Conservation (phyloP, 2,329 filamentous ascomycete genomes). For the Coniella lustricola region DNA sequence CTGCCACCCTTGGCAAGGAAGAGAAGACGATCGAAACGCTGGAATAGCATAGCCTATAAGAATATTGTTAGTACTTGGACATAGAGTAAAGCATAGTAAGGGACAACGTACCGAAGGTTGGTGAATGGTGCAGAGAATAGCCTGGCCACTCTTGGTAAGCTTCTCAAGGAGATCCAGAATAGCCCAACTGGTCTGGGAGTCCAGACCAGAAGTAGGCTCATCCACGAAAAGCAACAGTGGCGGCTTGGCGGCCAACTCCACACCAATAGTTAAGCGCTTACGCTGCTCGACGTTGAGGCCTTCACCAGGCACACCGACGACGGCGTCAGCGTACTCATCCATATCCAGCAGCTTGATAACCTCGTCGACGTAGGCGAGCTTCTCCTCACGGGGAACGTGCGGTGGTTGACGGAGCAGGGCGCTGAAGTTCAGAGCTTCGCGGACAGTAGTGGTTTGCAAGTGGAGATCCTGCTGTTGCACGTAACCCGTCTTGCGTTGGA, state of each 20-base stretch:
- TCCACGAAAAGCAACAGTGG: constrained; percentile 81
- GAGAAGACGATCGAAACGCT: constrained; percentile 73
- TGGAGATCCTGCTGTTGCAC: constrained; percentile 65
- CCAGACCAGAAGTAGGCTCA: constrained; percentile 84
- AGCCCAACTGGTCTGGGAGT: constrained; percentile 85
- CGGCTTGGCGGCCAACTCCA: constrained; percentile 91
- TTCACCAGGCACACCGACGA: constrained; percentile 62
- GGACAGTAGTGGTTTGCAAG: constrained; percentile 55
- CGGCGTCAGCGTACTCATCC: constrained; percentile 58
- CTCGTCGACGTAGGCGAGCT: constrained; percentile 58
- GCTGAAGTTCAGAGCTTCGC: constrained; percentile 58
- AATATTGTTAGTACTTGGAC: not conserved
- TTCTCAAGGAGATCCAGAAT: constrained; percentile 81
- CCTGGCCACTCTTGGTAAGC: constrained; percentile 76
- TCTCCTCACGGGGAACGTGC: constrained; percentile 50
- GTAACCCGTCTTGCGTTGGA: constrained; percentile 63
- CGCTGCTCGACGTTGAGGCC: constrained; percentile 36
- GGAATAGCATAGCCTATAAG: constrained; percentile 69
- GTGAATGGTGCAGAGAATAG: constrained; percentile 91
- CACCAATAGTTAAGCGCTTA: constrained; percentile 50
- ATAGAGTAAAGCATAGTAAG: not conserved
- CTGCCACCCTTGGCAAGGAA: constrained; percentile 66
- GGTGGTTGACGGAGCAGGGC: constrained; percentile 57
- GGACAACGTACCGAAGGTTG: constrained; percentile 57
- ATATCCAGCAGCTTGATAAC: constrained; percentile 63